Percentiles rank a stretch among this genome's conserved stretches.
Evolutionary conservation across 495 filamentous ascomycete genomes (phyloP).

Genomic region (Talaromyces wortmannii): DNA sequence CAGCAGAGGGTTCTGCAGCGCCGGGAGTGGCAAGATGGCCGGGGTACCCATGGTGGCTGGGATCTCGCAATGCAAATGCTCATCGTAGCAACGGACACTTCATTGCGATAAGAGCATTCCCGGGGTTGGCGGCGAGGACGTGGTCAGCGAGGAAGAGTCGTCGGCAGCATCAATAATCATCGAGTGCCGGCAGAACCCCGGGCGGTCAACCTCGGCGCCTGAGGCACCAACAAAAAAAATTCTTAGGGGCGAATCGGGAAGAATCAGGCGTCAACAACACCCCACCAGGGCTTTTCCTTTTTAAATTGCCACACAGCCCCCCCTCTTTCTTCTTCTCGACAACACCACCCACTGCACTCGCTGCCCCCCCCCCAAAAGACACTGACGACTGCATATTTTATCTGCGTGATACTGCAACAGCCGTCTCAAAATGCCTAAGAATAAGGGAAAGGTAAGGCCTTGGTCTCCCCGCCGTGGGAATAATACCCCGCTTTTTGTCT

Average conservation of each 20-base stretch:
- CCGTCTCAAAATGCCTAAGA: constrained; percentile 78
- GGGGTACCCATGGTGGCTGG: too few relatives aligned
- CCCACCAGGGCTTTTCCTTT: constrained; percentile 1
- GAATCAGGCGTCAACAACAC: constrained; percentile 2
- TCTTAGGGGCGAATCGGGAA: neutral
- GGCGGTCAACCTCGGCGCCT: neutral
- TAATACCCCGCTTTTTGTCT: constrained; percentile 2
- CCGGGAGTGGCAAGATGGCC: neutral
- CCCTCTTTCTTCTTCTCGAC: neutral
- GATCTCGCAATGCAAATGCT: too few relatives aligned
- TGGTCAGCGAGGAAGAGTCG: too few relatives aligned
- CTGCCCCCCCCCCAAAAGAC: neutral
- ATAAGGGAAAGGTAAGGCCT: constrained; percentile 86
- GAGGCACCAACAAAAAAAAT: neutral
- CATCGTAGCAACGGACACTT: too few relatives aligned
- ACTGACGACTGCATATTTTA: neutral
- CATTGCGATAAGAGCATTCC: neutral
- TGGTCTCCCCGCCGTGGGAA: constrained; percentile 1
- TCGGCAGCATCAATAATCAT: too few relatives aligned
- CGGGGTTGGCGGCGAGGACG: neutral
- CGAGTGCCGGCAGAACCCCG: neutral
- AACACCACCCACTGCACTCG: constrained; percentile 9
- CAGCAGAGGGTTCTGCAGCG: neutral
- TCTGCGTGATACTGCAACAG: neutral
- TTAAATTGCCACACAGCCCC: neutral